Evolutionary conservation across 1,139 yeast genomes (phyloP), one percentile per base, ranked within the genome.

Genomic region (Blastobotrys raffinosifermentans): DNA sequence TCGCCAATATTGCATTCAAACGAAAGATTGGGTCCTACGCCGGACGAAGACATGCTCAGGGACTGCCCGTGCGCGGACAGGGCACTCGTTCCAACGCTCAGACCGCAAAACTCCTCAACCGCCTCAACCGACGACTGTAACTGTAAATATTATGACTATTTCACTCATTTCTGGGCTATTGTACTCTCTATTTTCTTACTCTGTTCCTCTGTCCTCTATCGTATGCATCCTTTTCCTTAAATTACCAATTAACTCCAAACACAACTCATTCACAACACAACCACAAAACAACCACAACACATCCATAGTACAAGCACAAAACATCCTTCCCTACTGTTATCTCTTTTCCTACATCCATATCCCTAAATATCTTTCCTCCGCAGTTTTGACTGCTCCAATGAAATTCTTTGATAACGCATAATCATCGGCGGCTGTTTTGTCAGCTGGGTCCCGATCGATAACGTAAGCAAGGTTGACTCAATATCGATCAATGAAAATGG

Each of bases 11-110:
- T 50, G 75, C 75, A 37, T 67, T 84, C 57, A 87, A 87, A 73
- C 77, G 84, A 61, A 67, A 72, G 47, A 87, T 81, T 39, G 96
- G 96, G 19, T 78, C 93, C 20, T 85, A 81, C 58, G 80, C 79
- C 43, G 99, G 99, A 66, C 64, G 79, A 54, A 78, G 98, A 66
- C 98, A 91, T 60, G 83, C 87, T 37, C 69, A 76, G 65, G 89
- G 93, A 25, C 48, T 58, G 40, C 97, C 97, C 15, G 97, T 87
- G 27, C 80, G 82, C 58, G 98, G 98, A 54, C 98, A 91, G 70
- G 74, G 81, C 46, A 91, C 98, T 14, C 79, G 86, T 67, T 85
- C 82, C 46, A 91, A 91, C 58, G 94, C 94, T 20, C 72, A 72
- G 55, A 91, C 95, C 18, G 98, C 98, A 23, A 78, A 78, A 65